Base-by-base conservation (phyloP, 1,139 yeast genomes). In the Taphrina wiesneri region DNA sequence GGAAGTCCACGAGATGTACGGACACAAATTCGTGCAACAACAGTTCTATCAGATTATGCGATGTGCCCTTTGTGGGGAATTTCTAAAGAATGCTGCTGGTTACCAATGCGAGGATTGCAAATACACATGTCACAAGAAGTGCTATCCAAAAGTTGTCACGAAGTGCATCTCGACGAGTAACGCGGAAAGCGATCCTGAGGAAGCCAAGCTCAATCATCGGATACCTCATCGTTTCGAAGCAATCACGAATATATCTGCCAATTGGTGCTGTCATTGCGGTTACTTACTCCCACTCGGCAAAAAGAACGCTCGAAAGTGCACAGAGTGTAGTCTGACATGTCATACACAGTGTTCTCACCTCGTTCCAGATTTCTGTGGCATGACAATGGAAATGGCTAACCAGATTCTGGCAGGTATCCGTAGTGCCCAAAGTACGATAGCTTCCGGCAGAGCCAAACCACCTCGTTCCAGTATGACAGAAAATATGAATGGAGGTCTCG, bases 221-320 rank as follows among this genome's bases (percentile, higher is more conserved):
- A 93, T 93, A 72, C 99, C 99, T 47, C 99, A 93, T 76, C 85
- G 97, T 74, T 92, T 92, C 75, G 97, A 90, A 71, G 92, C 95
- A 26, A 84, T 86, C 34, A 84, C 96, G 23, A 93, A 93, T 75
- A 88, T 92, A 78, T 96, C 97, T 72, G 96, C 99, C 4, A 92
- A 92, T 74, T 93, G 99, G 99, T 93, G 99, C 78, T 93, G 98
- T 73, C 99, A 93, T 75, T 93, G 99, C 82, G 99, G 99, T 69
- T 91, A 90, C 75, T 86, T 93, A 65, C 81, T 93, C 70, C 98
- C 99, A 4, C 87, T 97, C 87, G 97, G 98, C 66, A 86, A 87
- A 73, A 91, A 90, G 77, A 91, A 89, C 74, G 96, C 91, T n/a
- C 84, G 97, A 63, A 93, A 91, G 75, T 93, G 99, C 81, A 80